phyloP scores from a whole-genome alignment of 2,329 filamentous ascomycete species.

The Botryotinia calthae region DNA sequence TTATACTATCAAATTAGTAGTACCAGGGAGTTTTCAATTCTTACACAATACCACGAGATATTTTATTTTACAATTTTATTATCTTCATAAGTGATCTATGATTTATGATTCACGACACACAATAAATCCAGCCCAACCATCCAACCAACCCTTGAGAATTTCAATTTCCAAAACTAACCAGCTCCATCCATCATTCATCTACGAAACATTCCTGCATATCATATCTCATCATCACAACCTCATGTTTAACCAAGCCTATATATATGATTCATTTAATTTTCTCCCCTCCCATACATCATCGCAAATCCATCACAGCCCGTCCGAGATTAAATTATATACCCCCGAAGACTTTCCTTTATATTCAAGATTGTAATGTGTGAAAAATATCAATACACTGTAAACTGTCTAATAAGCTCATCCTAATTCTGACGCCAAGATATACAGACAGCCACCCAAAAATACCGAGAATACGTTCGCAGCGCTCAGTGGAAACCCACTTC shows the following conservation, averaged over 20 bases:
- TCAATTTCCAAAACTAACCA: no score
- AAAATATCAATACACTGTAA: neutral
- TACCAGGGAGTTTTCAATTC: no score
- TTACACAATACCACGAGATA: no score
- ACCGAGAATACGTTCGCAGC: neutral
- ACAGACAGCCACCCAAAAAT: neutral
- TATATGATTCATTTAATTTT: no score
- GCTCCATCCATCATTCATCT: neutral
- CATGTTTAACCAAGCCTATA: no score
- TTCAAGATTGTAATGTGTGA: neutral
- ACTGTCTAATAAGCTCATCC: neutral
- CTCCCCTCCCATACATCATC: neutral
- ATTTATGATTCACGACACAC: no score
- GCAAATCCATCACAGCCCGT: neutral
- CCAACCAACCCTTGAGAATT: no score
- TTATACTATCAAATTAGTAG: no score
- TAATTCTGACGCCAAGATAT: neutral
- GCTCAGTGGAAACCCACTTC: neutral
- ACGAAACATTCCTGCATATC: neutral
- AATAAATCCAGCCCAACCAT: no score
- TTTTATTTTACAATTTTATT: no score
- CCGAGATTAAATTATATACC: no score
- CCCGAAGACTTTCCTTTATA: neutral
- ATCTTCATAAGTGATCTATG: no score
- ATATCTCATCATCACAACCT: neutral